Base-by-base conservation (phyloP, 345 rosid species). In the Hibiscus mutabilis region DNA sequence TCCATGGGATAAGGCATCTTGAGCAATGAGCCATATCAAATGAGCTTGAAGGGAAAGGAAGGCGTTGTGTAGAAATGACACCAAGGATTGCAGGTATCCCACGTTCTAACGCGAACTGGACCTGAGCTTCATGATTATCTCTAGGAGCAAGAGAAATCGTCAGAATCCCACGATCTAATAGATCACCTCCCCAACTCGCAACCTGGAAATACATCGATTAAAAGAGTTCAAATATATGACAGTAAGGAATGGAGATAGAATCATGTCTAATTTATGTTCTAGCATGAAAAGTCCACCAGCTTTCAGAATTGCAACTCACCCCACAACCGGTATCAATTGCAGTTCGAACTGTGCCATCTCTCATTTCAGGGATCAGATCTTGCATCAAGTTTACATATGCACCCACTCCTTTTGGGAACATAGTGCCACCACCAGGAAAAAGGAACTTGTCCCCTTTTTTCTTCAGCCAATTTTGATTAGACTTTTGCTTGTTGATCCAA, bases 1-100 rank as follows among this genome's bases (percentile, higher is more conserved):
- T 90, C 99, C 99, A 95, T 14, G 99, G 97, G 69, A 95, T 95
- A 77, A 95, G 99, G 84, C 99, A 95, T 86, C 99, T 86, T 16
- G 99, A 95, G 88, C 99, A 95, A 82, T 95, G 99, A 80, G 99
- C 99, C 96, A 95, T 90, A 81, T 95, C 99, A 65, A 95, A 95
- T 52, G 97, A 86, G 70, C 81, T 87, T 16, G 99, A 95, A 40
- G 99, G 97, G 84, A 92, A 95, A 37, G 97, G 97, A 37, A 95
- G 91, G 62, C 99, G 92, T 66, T 95, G 99, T 13, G 97, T 92
- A 10, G 99, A 90, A 78, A 95, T 90, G 80, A 95, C 89, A 84
- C 99, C 99, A 11, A 95, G 91, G 33, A 95, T 85, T 6, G 99
- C 99, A 7, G 99, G 99, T 68, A 95, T 92, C 68, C 99, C 99